Evolutionary conservation across 164 flowering plant species (phyloP).

Genomic region (Euptelea pleiosperma): DNA sequence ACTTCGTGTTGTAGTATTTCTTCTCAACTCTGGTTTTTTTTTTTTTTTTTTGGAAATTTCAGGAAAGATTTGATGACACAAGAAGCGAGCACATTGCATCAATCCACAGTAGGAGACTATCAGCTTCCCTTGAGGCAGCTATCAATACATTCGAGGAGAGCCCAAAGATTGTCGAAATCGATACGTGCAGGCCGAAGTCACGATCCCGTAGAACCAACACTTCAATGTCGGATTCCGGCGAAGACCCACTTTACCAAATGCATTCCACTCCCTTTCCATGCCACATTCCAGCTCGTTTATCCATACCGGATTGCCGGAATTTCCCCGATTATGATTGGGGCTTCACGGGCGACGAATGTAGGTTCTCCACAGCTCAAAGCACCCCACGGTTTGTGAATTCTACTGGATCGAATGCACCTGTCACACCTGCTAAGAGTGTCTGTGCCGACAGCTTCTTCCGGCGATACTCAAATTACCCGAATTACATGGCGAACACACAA

Average conservation of each 20-base stretch:
- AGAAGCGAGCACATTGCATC: conserved; percentile 50
- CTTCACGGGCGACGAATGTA: conserved; percentile 49
- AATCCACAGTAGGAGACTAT: conserved; percentile 57
- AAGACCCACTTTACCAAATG: conserved; percentile 32
- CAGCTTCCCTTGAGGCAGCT: conserved; percentile 42
- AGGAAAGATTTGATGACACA: conserved; percentile 53
- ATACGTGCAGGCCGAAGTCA: conserved; percentile 50
- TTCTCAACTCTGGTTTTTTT: neutral
- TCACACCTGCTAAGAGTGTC: conserved; percentile 65
- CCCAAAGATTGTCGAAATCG: conserved; percentile 81
- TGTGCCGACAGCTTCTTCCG: conserved; percentile 48
- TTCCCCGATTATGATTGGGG: conserved; percentile 54
- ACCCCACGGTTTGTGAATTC: conserved; percentile 61
- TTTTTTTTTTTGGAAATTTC: conserved; percentile 1
- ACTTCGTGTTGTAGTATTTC: too few species aligned
- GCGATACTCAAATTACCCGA: conserved; percentile 48
- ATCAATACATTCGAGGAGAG: conserved; percentile 42
- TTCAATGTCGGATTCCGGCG: conserved; percentile 42
- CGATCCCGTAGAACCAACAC: conserved; percentile 46
- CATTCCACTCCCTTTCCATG: conserved; percentile 50
- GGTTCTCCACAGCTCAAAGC: conserved; percentile 69
- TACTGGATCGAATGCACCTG: conserved; percentile 27
- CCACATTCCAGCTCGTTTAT: conserved; percentile 43
- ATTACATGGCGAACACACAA: conserved; percentile 75
- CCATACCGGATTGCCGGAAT: conserved; percentile 42